Percentiles rank a stretch among this genome's conserved stretches.
These are phyloP conservation scores for Hypoxylon sp. DNA, from an alignment of 2,329 filamentous ascomycete genomes.

Conservation along the genomic window DNA sequence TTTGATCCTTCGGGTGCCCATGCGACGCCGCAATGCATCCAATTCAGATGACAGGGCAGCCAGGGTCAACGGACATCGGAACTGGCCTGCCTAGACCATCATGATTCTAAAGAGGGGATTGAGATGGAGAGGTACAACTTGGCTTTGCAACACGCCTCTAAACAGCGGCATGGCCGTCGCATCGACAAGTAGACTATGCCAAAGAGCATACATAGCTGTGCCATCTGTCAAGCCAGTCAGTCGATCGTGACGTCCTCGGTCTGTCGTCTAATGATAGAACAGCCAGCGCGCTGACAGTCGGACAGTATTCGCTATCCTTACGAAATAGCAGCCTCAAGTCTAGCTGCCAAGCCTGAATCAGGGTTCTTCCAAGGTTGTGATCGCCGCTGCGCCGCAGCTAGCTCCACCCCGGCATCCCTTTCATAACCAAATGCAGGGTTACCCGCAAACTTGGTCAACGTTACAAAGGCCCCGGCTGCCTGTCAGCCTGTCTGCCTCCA, in stretches of 20 bases:
- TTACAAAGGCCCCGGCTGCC: conserved; percentile 20
- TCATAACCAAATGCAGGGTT: conserved; percentile 32
- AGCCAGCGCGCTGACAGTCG: not conserved
- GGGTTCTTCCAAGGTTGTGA: conserved; percentile 32
- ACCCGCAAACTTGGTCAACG: conserved; percentile 31
- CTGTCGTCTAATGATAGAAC: conserved; percentile 6
- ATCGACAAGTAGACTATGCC: not conserved
- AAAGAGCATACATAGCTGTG: not conserved
- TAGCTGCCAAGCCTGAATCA: conserved; percentile 29
- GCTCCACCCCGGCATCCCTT: conserved; percentile 27
- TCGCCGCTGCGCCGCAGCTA: conserved; percentile 36
- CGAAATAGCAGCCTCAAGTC: conserved; percentile 26
- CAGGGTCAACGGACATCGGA: conserved; percentile 19
- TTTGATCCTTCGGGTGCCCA: conserved; percentile 22
- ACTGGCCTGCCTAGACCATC: conserved; percentile 9
- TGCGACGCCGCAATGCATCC: conserved; percentile 7
- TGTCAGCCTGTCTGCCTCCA: conserved; percentile 8
- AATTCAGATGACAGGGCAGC: conserved; percentile 18
- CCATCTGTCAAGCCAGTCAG: conserved; percentile 2
- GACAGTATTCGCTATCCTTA: conserved; percentile 11
- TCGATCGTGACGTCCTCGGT: conserved; percentile 4
- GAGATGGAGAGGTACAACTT: conserved; percentile 13
- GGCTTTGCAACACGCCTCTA: conserved; percentile 6
- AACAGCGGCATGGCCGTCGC: not conserved
- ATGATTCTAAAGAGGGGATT: conserved; percentile 10